Percentiles rank a stretch among this genome's conserved stretches.
Conservation (phyloP, 805 yeast genomes). For the Spathaspora arborariae region DNA sequence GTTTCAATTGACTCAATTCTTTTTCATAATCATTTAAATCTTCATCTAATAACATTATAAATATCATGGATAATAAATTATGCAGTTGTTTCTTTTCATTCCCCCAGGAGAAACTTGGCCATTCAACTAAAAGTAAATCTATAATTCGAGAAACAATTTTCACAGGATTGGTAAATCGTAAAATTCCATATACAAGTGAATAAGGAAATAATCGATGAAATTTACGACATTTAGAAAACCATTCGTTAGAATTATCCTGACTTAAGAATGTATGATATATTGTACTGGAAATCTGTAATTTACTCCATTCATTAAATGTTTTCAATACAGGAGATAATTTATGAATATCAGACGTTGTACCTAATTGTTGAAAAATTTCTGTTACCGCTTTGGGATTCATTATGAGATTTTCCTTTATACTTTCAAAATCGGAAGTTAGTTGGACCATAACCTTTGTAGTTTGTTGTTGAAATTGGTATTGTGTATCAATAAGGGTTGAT, state of each 20-base stretch:
- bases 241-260: slow-evolving; percentile 74
- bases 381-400: slow-evolving; percentile 51
- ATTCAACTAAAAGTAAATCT: slow-evolving; percentile 65
- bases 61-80: slow-evolving; percentile 63
- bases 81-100: slow-evolving; percentile 9
- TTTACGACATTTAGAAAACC: slow-evolving; percentile 64
- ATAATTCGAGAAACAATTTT: slow-evolving; percentile 74
- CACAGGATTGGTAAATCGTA: slow-evolving; percentile 84
- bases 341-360: slow-evolving; percentile 44
- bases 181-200: slow-evolving; percentile 65
- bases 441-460: slow-evolving; percentile 55
- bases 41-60: slow-evolving; percentile 69
- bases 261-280: slow-evolving; percentile 78
- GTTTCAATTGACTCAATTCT: slow-evolving; percentile 46
- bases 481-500: slow-evolving; percentile 50
- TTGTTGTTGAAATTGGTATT: slow-evolving; percentile 67
- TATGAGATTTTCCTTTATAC: slow-evolving; percentile 53
- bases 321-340: slow-evolving; percentile 65
- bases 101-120: slow-evolving; percentile 29
- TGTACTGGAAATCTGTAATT: slow-evolving; percentile 80
- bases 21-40: slow-evolving; percentile 63
- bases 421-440: slow-evolving; percentile 54
- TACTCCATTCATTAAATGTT: slow-evolving; percentile 76
- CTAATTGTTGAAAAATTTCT: slow-evolving; percentile 63
- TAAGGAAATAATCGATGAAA: slow-evolving; percentile 83